Conservation (phyloP, 371 early-diverging fungal species). For the Mortierella sp. region DNA sequence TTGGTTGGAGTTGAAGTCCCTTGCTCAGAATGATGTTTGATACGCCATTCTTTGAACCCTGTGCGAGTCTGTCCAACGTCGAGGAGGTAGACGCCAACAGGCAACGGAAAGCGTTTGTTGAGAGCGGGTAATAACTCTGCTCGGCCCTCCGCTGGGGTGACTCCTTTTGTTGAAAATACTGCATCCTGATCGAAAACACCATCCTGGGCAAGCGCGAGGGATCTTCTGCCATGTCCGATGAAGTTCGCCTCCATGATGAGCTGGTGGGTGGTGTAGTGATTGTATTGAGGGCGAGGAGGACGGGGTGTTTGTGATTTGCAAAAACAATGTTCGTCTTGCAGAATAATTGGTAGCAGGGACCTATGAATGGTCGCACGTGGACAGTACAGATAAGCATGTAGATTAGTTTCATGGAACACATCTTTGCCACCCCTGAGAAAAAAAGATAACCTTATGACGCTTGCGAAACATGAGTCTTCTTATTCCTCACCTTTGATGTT, state of each 20-base stretch:
- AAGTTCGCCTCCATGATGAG: slow-evolving; percentile 3
- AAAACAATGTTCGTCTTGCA: slow-evolving; percentile 26
- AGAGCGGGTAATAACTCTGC: neutral
- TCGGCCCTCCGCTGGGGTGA: neutral
- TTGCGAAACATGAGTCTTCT: neutral
- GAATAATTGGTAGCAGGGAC: slow-evolving; percentile 15
- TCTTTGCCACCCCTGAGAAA: neutral
- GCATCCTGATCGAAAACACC: slow-evolving; percentile 40
- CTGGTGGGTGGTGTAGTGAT: slow-evolving; percentile 24
- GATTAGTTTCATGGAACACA: neutral
- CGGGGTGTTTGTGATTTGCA: slow-evolving; percentile 23
- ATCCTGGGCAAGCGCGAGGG: slow-evolving; percentile 21
- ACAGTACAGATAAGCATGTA: neutral
- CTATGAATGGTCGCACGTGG: slow-evolving; percentile 11
- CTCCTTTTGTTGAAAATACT: slow-evolving; percentile 27
- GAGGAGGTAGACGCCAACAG: slow-evolving; percentile 3
- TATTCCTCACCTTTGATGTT: slow-evolving; percentile 15
- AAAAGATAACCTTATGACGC: neutral
- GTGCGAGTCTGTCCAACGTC: slow-evolving; percentile 4
- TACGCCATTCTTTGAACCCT: neutral
- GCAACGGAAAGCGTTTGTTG: neutral
- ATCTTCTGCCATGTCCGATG: slow-evolving; percentile 12
- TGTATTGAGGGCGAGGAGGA: slow-evolving; percentile 23
- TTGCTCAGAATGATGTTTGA: neutral
- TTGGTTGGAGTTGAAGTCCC: slow-evolving; percentile 6